Conservation (phyloP, 2,329 filamentous ascomycete genomes). For the Alternaria sp. region DNA sequence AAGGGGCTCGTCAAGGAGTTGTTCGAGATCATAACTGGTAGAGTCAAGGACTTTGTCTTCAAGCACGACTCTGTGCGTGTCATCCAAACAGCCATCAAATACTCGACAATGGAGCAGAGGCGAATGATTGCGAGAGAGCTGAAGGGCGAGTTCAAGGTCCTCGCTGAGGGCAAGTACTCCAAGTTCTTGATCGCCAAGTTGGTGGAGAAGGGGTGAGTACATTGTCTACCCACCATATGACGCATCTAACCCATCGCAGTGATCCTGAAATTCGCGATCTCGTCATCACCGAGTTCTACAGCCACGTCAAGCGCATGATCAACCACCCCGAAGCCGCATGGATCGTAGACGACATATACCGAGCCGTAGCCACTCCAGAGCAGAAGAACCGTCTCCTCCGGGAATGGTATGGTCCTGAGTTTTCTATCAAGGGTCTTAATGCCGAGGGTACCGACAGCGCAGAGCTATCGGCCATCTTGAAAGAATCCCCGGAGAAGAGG, state of each 20-base stretch:
- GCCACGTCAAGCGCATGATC: slow-evolving; percentile 88
- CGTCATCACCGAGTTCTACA: slow-evolving; percentile 94
- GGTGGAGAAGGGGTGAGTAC: slow-evolving; percentile 73
- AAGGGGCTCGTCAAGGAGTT: slow-evolving; percentile 87
- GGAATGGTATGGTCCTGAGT: slow-evolving; percentile 97
- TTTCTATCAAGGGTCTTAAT: slow-evolving; percentile 72
- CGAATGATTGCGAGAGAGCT: slow-evolving; percentile 87
- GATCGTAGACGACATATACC: slow-evolving; percentile 97
- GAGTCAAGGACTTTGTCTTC: slow-evolving; percentile 93
- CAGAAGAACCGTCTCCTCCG: slow-evolving; percentile 86
- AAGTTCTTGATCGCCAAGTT: slow-evolving; percentile 98
- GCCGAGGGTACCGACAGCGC: slow-evolving; percentile 59
- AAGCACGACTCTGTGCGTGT: slow-evolving; percentile 98
- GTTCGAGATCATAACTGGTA: slow-evolving; percentile 87
- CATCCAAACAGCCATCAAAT: slow-evolving; percentile 96
- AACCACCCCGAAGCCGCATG: slow-evolving; percentile 96
- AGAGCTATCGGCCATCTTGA: slow-evolving; percentile 77
- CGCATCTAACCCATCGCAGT: slow-evolving; percentile 47
- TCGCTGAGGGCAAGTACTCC: slow-evolving; percentile 94
- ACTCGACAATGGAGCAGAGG: slow-evolving; percentile 82
- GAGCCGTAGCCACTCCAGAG: slow-evolving; percentile 80
- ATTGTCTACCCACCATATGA: not conserved
- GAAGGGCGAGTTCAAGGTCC: slow-evolving; percentile 78
- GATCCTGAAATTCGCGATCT: slow-evolving; percentile 85
- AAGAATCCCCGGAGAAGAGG: slow-evolving; percentile 81